Evolutionary conservation across 352 stramenopile species (phyloP), one percentile per base, ranked within the genome.

Genomic region (Pythium phragmiticola): DNA sequence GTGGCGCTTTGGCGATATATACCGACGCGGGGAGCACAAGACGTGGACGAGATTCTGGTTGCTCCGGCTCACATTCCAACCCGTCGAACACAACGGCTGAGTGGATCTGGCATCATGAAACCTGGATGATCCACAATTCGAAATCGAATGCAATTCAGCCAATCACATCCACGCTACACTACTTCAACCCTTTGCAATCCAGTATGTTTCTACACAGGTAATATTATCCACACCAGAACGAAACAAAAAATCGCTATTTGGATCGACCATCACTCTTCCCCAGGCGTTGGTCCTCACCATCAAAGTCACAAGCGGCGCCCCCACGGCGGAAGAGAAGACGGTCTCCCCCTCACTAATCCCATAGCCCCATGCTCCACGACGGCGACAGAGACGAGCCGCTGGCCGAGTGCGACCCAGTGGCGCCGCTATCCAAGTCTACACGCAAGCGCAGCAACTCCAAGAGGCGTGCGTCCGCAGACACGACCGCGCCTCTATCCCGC

Each of bases 361-460:
- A 23, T 48, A 30, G 28, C 50, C 13, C 28, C 30, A 57, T 60
- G 54, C 43, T 42, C 23, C 42, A 52, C 19, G 54, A 61, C 39
- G 54, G 42, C 42, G 42, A 11, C 37, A 3, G 7, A 4, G 54
- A 42, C 39, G 42, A 41, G 17, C 4, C 54, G 3, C 41, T 53
- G 21, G 26, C 42, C 16, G 17, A 30, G 19, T 14, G 36, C 34
- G 51, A 58, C 8, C 7, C n/a, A 0, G 51, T 36, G 34, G 9
- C 21, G n/a, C n/a, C 57, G 9, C 45, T 30, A 7, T 55, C 57
- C 39, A 63, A 55, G 30, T 49, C 57, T n/a, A 46, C 57, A 6
- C 57, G 57, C 7, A 63, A 63, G 36, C 57, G 53, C 17, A 50
- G 21, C 45, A 69, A 56, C 14, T 46, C 28, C 45, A 69, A 63